Conservation (phyloP, 2,329 filamentous ascomycete species). For the Didymella sp. region DNA sequence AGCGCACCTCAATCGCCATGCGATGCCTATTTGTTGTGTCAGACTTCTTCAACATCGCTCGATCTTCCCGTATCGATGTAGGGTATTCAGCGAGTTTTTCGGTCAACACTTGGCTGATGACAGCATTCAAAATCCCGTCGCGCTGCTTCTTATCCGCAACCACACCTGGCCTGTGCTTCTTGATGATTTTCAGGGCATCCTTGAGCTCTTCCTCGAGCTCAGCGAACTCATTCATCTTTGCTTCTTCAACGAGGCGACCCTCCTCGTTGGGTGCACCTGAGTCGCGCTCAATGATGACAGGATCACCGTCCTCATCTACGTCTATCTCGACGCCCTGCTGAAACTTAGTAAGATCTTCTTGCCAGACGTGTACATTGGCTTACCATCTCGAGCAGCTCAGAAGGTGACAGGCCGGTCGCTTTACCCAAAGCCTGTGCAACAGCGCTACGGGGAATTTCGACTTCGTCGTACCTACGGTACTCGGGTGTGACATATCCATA, state of each 20-base stretch:
- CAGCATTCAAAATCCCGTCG: constrained; percentile 13
- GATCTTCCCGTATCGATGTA: constrained; percentile 23
- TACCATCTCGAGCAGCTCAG: constrained; percentile 16
- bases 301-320: constrained; percentile 25
- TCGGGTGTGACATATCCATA: constrained; percentile 35
- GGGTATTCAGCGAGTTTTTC: constrained; percentile 26
- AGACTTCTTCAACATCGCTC: constrained; percentile 15
- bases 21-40: constrained; percentile 23
- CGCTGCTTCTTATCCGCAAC: constrained; percentile 26
- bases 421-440: constrained; percentile 18
- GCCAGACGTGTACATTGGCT: neutral
- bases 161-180: constrained; percentile 17
- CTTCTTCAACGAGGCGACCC: constrained; percentile 21
- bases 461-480: constrained; percentile 31
- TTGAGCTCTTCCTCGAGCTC: constrained; percentile 33
- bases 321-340: constrained; percentile 12
- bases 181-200: constrained; percentile 23
- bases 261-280: constrained; percentile 31
- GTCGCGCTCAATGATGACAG: constrained; percentile 33
- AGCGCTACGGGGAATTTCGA: constrained; percentile 25
- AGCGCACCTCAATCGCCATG: constrained; percentile 30
- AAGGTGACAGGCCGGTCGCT: constrained; percentile 12
- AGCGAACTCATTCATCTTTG: constrained; percentile 20
- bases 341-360: neutral
- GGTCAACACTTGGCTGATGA: constrained; percentile 18